Conservation (phyloP, 805 yeast species). For the Pachysolen tannophilus region DNA sequence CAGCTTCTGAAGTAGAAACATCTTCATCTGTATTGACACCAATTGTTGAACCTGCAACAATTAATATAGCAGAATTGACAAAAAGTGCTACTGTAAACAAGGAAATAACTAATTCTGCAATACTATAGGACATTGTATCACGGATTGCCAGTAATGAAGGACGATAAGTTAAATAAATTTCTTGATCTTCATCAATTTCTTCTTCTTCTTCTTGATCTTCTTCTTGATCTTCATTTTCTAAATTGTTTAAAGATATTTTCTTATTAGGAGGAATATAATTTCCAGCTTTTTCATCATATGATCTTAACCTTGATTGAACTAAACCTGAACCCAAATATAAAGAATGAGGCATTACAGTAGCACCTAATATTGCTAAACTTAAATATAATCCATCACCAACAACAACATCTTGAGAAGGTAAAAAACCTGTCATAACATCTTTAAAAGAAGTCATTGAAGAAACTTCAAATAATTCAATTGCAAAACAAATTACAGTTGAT, state of each 20-base stretch:
- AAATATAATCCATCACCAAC: conserved; percentile 65
- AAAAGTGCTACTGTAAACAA: conserved; percentile 76
- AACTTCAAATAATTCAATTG: conserved; percentile 56
- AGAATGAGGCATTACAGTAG: conserved; percentile 94
- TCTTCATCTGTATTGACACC: conserved; percentile 60
- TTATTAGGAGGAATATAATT: conserved; percentile 8
- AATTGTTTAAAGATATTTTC: background rate
- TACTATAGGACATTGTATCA: conserved; percentile 65
- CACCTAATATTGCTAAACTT: conserved; percentile 81
- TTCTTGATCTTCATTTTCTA: conserved; percentile 4
- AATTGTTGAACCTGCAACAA: conserved; percentile 75
- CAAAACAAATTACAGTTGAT: conserved; percentile 70
- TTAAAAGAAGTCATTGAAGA: conserved; percentile 38
- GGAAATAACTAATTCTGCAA: conserved; percentile 62
- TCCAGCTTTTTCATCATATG: conserved; percentile 47
- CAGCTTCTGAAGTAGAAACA: conserved; percentile 52
- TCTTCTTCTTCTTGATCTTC: conserved; percentile 12
- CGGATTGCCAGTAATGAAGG: conserved; percentile 71
- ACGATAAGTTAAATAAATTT: conserved; percentile 38
- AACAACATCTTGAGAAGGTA: conserved; percentile 55
- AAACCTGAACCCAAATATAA: conserved; percentile 79
- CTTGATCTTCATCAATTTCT: conserved; percentile 21
- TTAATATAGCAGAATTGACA: conserved; percentile 75
- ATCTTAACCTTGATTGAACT: conserved; percentile 77
- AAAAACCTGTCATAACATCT: conserved; percentile 54